phyloP scores from a whole-genome alignment of 2,329 filamentous ascomycete species.

The Pseudogymnoascus sp. region DNA sequence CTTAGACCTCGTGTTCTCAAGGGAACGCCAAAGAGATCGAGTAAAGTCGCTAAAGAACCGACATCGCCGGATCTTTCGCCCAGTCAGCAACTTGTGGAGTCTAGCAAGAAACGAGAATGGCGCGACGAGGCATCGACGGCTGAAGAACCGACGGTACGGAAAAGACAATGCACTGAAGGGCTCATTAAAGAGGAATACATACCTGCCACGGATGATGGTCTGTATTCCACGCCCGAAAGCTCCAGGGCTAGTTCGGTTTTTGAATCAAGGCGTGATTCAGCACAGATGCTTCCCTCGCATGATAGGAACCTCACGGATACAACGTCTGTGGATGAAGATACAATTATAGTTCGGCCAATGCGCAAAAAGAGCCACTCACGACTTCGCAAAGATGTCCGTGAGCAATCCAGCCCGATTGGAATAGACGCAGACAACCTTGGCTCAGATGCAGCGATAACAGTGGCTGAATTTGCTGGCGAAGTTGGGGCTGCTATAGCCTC shows the following conservation, averaged over 20 bases:
- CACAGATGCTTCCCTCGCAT: conserved; percentile 4
- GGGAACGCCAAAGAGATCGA: conserved; percentile 20
- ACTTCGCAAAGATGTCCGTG: background rate
- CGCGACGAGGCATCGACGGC: conserved; percentile 12
- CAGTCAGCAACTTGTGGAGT: conserved; percentile 15
- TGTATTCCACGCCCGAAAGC: conserved; percentile 6
- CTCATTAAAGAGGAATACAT: conserved; percentile 10
- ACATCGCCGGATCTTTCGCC: conserved; percentile 19
- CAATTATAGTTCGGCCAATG: conserved; percentile 21
- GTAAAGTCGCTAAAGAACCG: conserved; percentile 17
- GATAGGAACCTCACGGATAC: conserved; percentile 24
- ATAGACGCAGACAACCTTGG: background rate
- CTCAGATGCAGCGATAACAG: background rate
- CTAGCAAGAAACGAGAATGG: conserved; percentile 21
- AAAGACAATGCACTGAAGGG: background rate
- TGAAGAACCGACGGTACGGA: conserved; percentile 2
- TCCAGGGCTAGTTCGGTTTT: conserved; percentile 9
- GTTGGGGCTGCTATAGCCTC: background rate
- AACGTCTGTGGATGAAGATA: conserved; percentile 28
- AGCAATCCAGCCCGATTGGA: background rate
- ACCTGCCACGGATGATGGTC: background rate
- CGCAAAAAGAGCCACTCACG: conserved; percentile 1
- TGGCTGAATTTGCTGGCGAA: background rate
- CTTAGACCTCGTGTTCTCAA: conserved; percentile 24
- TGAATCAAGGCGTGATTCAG: conserved; percentile 1